Percentiles rank a stretch among this genome's conserved stretches.
Evolutionary conservation across 495 filamentous ascomycete genomes (phyloP).

Genomic region (Acidiella bohemica): DNA sequence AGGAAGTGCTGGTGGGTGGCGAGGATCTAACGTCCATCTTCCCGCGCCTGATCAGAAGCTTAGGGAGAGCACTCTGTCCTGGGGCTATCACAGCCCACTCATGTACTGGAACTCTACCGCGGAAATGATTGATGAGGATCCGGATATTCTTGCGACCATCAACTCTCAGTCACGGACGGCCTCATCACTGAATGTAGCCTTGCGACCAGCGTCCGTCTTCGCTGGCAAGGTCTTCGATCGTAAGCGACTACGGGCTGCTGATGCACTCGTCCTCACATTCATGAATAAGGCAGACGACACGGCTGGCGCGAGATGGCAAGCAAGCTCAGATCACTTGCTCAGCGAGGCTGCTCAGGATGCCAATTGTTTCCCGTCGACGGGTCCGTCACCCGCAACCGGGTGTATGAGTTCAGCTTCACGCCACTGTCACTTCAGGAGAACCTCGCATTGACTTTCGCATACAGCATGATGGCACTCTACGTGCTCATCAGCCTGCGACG

Average conservation of each 20-base stretch:
- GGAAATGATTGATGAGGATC: slow-evolving; percentile 40
- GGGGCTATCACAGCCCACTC: slow-evolving; percentile 54
- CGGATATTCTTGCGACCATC: slow-evolving; percentile 48
- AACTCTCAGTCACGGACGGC: slow-evolving; percentile 38
- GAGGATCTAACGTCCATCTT: slow-evolving; percentile 9
- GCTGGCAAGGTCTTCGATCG: slow-evolving; percentile 57
- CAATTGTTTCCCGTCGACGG: slow-evolving; percentile 47
- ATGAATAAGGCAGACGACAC: slow-evolving; percentile 47
- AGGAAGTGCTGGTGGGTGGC: slow-evolving; percentile 26
- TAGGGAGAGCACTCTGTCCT: slow-evolving; percentile 16
- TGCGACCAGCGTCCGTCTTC: slow-evolving; percentile 61
- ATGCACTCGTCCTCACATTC: slow-evolving; percentile 60
- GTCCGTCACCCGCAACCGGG: slow-evolving; percentile 34
- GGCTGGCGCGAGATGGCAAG: slow-evolving; percentile 46
- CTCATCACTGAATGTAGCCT: slow-evolving; percentile 51
- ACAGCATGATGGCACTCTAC: slow-evolving; percentile 44
- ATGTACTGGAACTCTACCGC: slow-evolving; percentile 59
- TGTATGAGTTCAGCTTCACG: slow-evolving; percentile 61
- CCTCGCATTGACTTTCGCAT: slow-evolving; percentile 44
- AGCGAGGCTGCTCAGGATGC: slow-evolving; percentile 36
- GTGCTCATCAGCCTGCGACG: slow-evolving; percentile 44
- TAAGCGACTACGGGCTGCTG: slow-evolving; percentile 46
- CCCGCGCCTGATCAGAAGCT: slow-evolving; percentile 15
- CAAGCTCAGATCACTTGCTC: slow-evolving; percentile 36
- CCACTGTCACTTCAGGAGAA: slow-evolving; percentile 50